These are phyloP conservation scores for Dactylonectria macrodidyma DNA, from an alignment of 2,329 filamentous ascomycete genomes.

Conservation along the genomic window DNA sequence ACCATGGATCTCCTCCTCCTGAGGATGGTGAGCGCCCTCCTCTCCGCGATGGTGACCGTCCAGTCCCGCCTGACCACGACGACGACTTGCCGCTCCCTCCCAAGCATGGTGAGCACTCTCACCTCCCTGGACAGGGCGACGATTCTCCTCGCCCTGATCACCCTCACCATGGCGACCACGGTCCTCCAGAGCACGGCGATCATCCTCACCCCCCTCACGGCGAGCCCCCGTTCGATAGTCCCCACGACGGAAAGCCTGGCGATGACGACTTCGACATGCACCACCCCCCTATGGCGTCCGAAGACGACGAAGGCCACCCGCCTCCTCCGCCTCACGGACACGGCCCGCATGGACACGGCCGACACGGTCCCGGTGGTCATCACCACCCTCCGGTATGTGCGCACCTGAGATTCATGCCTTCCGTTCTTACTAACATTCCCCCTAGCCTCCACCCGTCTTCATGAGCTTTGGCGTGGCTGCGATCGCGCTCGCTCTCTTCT, in stretches of 20 bases:
- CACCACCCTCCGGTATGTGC: constrained; percentile 39
- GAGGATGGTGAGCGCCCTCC: constrained; percentile 9
- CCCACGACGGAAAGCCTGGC: constrained; percentile 25
- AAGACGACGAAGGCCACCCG: constrained; percentile 40
- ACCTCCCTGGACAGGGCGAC: constrained; percentile 19
- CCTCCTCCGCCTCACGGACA: constrained; percentile 33
- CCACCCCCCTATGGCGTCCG: constrained; percentile 44
- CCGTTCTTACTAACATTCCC: constrained; percentile 28
- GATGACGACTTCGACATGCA: constrained; percentile 16
- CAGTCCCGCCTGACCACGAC: constrained; percentile 26
- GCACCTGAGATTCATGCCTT: not conserved
- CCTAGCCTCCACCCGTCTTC: constrained; percentile 35
- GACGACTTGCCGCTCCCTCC: constrained; percentile 15
- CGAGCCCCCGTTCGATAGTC: constrained; percentile 35
- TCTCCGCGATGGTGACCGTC: constrained; percentile 19
- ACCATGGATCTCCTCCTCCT: constrained; percentile 12
- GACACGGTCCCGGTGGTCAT: constrained; percentile 24
- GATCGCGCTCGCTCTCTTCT: constrained; percentile 46
- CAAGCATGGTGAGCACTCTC: constrained; percentile 48
- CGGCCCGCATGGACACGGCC: constrained; percentile 29
- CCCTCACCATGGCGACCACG: constrained; percentile 45
- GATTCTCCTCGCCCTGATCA: constrained; percentile 20
- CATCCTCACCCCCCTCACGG: constrained; percentile 38
- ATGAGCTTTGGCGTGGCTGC: constrained; percentile 44
- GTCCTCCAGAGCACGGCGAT: too few relatives aligned